Evolutionary conservation across 129 eudicot genomes (phyloP).

Genomic region (Scalesia atractyloides): DNA sequence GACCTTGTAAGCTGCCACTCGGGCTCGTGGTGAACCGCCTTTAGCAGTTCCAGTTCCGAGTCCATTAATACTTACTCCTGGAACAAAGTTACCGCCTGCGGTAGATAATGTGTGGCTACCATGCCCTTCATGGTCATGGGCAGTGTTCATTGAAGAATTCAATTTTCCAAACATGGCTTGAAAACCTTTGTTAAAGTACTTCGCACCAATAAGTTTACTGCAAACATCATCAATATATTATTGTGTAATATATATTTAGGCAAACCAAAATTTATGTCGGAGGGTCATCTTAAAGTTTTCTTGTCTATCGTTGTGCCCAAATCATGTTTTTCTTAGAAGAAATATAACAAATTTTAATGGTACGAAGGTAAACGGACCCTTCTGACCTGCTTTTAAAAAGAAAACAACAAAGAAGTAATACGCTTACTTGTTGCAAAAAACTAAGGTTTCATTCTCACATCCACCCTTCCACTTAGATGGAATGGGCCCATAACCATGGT

Average conservation of each 20-base stretch:
- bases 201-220: slow-evolving; percentile 91
- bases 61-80: slow-evolving; percentile 49
- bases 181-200: slow-evolving; percentile 74
- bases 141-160: slow-evolving; percentile 11
- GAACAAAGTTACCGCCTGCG: slow-evolving; percentile 79
- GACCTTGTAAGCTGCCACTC: slow-evolving; percentile 81
- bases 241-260: background rate
- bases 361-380: too few relatives aligned
- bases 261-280: too few relatives aligned
- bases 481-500: slow-evolving; percentile 55
- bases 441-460: slow-evolving; percentile 49
- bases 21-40: slow-evolving; percentile 85
- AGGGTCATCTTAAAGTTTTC: too few relatives aligned
- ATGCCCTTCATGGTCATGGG: slow-evolving; percentile 73
- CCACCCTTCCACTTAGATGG: slow-evolving; percentile 86
- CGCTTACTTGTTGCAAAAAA: slow-evolving; percentile 72
- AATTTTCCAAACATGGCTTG: slow-evolving; percentile 5
- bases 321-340: too few relatives aligned
- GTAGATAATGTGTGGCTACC: slow-evolving; percentile 91
- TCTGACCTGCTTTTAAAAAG: background rate
- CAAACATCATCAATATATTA: background rate
- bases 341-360: too few relatives aligned
- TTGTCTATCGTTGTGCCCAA: too few relatives aligned
- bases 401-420: background rate
- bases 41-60: slow-evolving; percentile 60